Base-by-base conservation (phyloP, 2,329 filamentous ascomycete genomes). In the Juglanconis oblonga region DNA sequence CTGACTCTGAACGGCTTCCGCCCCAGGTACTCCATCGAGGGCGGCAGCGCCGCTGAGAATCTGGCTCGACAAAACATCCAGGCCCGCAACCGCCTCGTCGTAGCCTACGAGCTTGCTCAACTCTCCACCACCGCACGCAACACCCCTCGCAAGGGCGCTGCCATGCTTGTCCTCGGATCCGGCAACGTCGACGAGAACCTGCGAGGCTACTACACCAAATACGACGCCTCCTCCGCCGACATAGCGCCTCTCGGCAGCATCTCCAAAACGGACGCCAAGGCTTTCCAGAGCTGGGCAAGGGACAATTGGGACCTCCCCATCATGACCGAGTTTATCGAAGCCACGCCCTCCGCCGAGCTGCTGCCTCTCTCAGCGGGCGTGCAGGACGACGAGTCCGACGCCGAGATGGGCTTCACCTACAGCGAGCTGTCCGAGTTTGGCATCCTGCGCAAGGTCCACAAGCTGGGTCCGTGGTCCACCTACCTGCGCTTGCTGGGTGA, bases 11-110 rank as follows among this genome's bases (percentile, higher is more conserved):
- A 29, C 14, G 62, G 67, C 32, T 72, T 72, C 44, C 67, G 68
- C 14, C 71, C 73, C 3, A 69, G 67, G 48, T 76, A 73, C 80
- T 82, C 80, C 64, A 80, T 85, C 11, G 78, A 88, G 57, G 87
- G 86, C 7, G 87, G 87, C 6, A 76, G 73, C 1, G 68, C 70
- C 11, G 74, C 82, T 2, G 84, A 88, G 67, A 88, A 88, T 61
- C 72, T 87, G 1, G 84, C 85, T 0, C 72, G 87, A n/a, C 87
- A 89, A 65, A 89, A 89, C 68, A 85, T 89, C 55, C 87, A 89
- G 61, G 87, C 86, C 4, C 77, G 87, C 9, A 78, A 81, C 17
- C 77, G 87, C 47, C 88, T 90, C 81, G 85, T 90, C 2, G 74
- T 85, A 2, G 78, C 83, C 7, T 90, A 90, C 69, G 73, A 83